Base-by-base conservation (phyloP, 768 basidiomycete species). In the Dentipellis fragilis region DNA sequence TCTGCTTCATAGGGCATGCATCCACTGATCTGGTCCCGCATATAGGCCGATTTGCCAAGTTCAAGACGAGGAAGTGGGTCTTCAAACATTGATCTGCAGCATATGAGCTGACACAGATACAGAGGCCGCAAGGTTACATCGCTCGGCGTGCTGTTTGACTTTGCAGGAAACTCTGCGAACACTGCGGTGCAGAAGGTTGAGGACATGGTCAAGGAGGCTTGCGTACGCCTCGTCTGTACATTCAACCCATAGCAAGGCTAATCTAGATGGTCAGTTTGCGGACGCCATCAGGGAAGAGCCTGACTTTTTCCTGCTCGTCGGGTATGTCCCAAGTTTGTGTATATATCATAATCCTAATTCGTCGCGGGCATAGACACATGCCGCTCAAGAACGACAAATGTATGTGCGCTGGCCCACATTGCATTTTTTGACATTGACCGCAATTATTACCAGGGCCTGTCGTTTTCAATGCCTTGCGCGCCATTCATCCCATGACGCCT, bases 261-360 rank as follows among this genome's bases (percentile, higher is more conserved):
- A 29, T 29, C 6, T 29, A 4, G 5, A 23, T 2, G 36, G 29
- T 6, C 58, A 87, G 91, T 94, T 94, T 67, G 61, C 70, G 1
- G 81, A 88, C 14, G 89, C 86, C 1, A 92, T 93, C 57, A 68
- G 74, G 47, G 86, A 90, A 8, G 83, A 84, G 63, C 90, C 92
- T 11, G 90, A 93, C 67, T 73, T 90, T 57, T 95, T 94, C 72
- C 64, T 89, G 53, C 77, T 90, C 54, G 78, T 77, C 54, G 83
- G 84, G 85, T 82, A 50, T 29, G 77, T 63, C 21, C 7, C 9
- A 48, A 17, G 39, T 23, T 6, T 46, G n/a, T 40, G 1, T 22
- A 16, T 8, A 2, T 1, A 10, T 10, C 40, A 16, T 7, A 5
- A 46, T 23, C 51, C 53, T 45, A 55, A 50, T 1, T 3, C 29